Evolutionary conservation across 1,284 basidiomycete species (phyloP), one percentile per base, ranked within the genome.

Genomic region (Cerioporus squamosus): DNA sequence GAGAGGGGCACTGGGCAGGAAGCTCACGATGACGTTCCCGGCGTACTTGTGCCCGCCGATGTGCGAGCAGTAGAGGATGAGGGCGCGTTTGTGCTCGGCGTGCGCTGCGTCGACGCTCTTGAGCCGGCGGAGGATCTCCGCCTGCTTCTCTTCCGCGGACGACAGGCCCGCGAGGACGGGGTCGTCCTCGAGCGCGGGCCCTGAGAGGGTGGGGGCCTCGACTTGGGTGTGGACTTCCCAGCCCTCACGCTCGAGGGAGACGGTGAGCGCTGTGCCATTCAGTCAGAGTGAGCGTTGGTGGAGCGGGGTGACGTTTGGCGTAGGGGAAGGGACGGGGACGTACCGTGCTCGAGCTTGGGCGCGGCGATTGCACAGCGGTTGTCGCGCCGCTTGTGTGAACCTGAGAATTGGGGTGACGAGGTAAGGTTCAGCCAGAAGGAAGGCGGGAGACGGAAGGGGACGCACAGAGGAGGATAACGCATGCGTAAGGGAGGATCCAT

Each of bases 1-100:
- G n/a, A n/a, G n/a, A n/a, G n/a, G n/a, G 14, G 15, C 15, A 14
- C n/a, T n/a, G n/a, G n/a, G n/a, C n/a, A 24, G 39, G 40, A 26
- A 55, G 55, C 90, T 70, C 70, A 95, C 93, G 59, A 96, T 88
- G 67, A 94, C 90, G 69, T 97, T 96, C 24, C 96, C 96, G 18
- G 93, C 90, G 71, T 90, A 97, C 64, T 90, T 89, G 77, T 97
- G 95, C 1, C 94, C 95, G 46, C 95, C 94, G 46, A 95, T 81
- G 74, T 97, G 96, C 26, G 92, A 95, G 62, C 88, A 91, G 69
- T 85, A 87, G 68, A 97, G 79, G 59, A 98, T 87, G 45, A 96
- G 88, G 9, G 88, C 93, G 61, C 71, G 76, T 60, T 73, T 81
- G 67, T 79, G 69, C 74, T 62, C 53, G 23, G 61, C 45, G 53